Conservation (phyloP, 2,329 filamentous ascomycete genomes). For the Aspergillus floridensis region DNA sequence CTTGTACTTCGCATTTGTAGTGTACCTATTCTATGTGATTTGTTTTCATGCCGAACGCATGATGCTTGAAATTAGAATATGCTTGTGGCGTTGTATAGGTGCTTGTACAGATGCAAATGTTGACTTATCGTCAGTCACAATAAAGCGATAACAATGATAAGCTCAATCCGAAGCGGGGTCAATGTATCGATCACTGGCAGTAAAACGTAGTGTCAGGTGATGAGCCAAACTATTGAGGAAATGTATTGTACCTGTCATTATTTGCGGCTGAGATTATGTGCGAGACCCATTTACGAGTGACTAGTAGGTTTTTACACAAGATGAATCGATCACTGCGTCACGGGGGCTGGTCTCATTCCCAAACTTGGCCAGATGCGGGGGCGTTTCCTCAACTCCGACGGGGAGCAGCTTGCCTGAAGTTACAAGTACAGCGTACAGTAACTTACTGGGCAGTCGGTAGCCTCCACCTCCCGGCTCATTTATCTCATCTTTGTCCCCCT, state of each 20-base stretch:
- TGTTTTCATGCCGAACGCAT: too few species aligned
- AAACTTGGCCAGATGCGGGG: constrained; percentile 7
- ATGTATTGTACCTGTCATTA: neutral
- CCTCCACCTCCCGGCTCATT: neutral
- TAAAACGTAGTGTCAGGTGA: neutral
- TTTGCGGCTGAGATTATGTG: neutral
- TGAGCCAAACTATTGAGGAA: neutral
- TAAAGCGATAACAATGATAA: constrained; percentile 9
- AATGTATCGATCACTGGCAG: neutral
- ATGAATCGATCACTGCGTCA: neutral
- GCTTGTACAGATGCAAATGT: neutral
- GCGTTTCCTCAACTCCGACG: neutral
- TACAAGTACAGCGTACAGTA: neutral
- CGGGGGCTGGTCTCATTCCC: constrained; percentile 2
- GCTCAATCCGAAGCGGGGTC: neutral
- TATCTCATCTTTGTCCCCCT: neutral
- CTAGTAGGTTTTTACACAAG: neutral
- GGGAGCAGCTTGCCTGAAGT: constrained; percentile 13
- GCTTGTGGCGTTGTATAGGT: too few species aligned
- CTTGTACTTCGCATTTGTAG: too few species aligned
- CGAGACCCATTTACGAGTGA: neutral
- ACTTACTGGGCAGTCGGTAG: neutral
- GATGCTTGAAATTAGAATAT: too few species aligned
- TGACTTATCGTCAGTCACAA: neutral
- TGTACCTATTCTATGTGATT: too few species aligned